A percentile compares a stretch with the other conserved stretches of the same genome.
Conservation (phyloP, 805 yeast species). For the Myxozyma melibiosi region DNA sequence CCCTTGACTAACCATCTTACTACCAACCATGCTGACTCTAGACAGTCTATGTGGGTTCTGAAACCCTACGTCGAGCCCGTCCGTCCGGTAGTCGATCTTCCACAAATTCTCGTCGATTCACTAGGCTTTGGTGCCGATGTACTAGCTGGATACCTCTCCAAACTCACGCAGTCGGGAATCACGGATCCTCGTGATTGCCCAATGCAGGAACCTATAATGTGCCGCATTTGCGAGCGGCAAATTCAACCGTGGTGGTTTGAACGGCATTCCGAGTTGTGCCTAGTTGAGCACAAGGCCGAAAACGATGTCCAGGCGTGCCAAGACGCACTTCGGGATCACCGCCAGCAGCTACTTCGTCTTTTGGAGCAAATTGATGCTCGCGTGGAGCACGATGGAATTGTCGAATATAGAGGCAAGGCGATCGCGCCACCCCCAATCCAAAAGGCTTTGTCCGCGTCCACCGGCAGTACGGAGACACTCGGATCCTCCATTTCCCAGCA, state of each 20-base stretch:
- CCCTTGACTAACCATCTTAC: not conserved
- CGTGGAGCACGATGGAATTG: conserved; percentile 11
- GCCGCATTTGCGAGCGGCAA: conserved; percentile 87
- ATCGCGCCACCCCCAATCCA: conserved; percentile 18
- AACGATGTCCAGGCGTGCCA: conserved; percentile 75
- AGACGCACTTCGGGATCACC: conserved; percentile 75
- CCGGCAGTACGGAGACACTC: conserved; percentile 1
- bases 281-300: conserved; percentile 79
- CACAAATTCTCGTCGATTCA: conserved; percentile 66
- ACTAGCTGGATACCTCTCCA: conserved; percentile 70
- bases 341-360: conserved; percentile 35
- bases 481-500: conserved; percentile 9
- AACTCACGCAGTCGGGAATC: conserved; percentile 63
- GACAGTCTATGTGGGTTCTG: conserved; percentile 84
- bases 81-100: conserved; percentile 65
- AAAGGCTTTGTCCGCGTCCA: not conserved
- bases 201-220: conserved; percentile 50
- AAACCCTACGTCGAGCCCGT: conserved; percentile 72
- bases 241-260: conserved; percentile 98
- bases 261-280: conserved; percentile 82
- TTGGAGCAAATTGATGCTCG: conserved; percentile 26
- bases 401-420: conserved; percentile 28
- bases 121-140: conserved; percentile 89
- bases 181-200: conserved; percentile 52
- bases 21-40: conserved; percentile 5